These are phyloP conservation scores for Vitis riparia DNA, from an alignment of 164 flowering plant species.

Conservation along the genomic window DNA sequence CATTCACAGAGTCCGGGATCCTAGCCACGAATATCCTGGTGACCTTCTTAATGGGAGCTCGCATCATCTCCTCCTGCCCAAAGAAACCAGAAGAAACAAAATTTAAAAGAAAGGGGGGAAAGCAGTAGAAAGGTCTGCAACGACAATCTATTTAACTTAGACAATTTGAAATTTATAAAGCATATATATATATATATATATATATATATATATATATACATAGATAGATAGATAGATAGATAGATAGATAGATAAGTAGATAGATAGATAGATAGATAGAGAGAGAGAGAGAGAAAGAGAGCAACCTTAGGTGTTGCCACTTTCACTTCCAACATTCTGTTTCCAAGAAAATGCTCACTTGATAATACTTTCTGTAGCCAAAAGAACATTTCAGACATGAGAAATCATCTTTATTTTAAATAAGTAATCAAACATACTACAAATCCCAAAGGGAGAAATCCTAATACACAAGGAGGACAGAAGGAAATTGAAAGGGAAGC, in stretches of 20 bases:
- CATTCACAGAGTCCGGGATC: constrained; percentile 70
- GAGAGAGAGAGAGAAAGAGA: no score
- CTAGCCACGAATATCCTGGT: constrained; percentile 90
- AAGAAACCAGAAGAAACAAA: neutral
- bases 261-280: no score
- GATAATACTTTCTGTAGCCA: constrained; percentile 61
- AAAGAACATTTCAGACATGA: neutral
- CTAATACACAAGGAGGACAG: no score
- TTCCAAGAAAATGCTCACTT: constrained; percentile 81
- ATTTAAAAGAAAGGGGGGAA: neutral
- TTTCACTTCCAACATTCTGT: constrained; percentile 89
- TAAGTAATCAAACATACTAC: neutral
- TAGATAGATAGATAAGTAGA: no score
- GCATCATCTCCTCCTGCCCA: constrained; percentile 75
- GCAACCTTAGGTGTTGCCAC: constrained; percentile 96
- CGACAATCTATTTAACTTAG: no score
- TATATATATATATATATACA: neutral
- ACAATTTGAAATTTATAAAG: neutral
- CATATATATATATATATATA: neutral
- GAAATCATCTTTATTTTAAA: neutral
- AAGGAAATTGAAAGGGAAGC: no score
- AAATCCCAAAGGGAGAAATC: no score
- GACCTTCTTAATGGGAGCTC: constrained; percentile 63
- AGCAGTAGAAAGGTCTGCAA: no score
- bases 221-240: no score